Evolutionary conservation across 352 stramenopile genomes (phyloP).

Genomic region (Pythium aquatile): DNA sequence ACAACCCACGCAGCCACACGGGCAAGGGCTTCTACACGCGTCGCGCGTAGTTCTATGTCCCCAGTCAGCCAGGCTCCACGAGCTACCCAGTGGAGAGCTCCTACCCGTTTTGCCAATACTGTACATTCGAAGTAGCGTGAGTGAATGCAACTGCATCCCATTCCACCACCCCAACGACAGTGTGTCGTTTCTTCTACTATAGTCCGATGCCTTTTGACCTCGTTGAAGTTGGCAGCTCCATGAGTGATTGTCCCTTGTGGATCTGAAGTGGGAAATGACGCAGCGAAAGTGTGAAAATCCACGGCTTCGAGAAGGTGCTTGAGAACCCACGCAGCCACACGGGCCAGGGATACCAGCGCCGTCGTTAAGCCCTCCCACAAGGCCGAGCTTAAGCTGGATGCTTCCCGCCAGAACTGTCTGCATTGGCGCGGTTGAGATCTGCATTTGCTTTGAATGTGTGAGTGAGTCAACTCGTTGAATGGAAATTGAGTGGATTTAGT

Average conservation of each 20-base stretch:
- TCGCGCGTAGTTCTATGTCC: neutral
- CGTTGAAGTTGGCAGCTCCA: conserved; percentile 2
- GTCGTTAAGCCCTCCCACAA: neutral
- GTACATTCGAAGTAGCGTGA: neutral
- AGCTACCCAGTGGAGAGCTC: no score
- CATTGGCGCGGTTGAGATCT: neutral
- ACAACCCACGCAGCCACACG: conserved; percentile 27
- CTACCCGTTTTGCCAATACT: no score
- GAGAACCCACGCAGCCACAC: conserved; percentile 28
- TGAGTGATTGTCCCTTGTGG: neutral
- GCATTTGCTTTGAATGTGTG: neutral
- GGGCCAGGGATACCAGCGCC: conserved; percentile 25
- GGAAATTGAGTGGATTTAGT: neutral
- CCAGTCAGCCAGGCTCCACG: no score
- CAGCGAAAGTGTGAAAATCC: neutral
- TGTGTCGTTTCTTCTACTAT: no score
- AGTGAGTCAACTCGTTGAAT: neutral
- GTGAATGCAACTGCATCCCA: no score
- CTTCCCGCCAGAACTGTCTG: no score
- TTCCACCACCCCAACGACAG: no score
- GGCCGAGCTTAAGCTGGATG: no score
- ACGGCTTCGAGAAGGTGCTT: conserved; percentile 23
- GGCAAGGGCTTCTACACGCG: conserved; percentile 21
- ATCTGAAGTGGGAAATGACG: neutral
- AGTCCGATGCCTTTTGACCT: neutral